Evolutionary conservation across 352 stramenopile genomes (phyloP).

Genomic region (Vaucheria bursata): DNA sequence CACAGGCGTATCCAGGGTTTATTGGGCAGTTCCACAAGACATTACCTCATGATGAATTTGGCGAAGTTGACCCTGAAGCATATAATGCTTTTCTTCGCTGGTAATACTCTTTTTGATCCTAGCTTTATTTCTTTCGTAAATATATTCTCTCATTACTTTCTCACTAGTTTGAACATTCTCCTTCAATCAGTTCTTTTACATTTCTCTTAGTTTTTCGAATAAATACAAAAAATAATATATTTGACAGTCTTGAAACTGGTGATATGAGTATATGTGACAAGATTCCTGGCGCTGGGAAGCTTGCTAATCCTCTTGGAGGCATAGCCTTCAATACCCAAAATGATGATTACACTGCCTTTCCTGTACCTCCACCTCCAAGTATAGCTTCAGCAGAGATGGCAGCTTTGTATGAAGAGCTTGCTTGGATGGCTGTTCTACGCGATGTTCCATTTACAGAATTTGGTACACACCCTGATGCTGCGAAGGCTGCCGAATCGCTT

Average conservation of each 20-base stretch:
- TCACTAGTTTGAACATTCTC: too few species aligned
- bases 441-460: conserved; percentile 1
- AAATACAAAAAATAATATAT: too few species aligned
- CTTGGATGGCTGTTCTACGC: neutral
- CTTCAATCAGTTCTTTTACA: too few species aligned
- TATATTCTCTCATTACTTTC: too few species aligned
- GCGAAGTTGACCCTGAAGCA: conserved; percentile 1
- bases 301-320: neutral
- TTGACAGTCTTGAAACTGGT: neutral
- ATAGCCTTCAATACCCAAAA: neutral
- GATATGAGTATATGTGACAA: neutral
- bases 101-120: too few species aligned
- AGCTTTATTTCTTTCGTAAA: too few species aligned
- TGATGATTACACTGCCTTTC: neutral
- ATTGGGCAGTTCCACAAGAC: conserved; percentile 9
- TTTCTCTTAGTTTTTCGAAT: too few species aligned
- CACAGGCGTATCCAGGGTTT: neutral
- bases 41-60: neutral
- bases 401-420: conserved; percentile 2
- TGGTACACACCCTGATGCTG: neutral
- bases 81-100: neutral
- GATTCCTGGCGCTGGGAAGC: neutral
- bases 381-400: neutral
- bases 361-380: neutral
- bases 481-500: neutral